These are phyloP conservation scores for Mycena alexandri DNA, from an alignment of 768 basidiomycete species.

Conservation along the genomic window DNA sequence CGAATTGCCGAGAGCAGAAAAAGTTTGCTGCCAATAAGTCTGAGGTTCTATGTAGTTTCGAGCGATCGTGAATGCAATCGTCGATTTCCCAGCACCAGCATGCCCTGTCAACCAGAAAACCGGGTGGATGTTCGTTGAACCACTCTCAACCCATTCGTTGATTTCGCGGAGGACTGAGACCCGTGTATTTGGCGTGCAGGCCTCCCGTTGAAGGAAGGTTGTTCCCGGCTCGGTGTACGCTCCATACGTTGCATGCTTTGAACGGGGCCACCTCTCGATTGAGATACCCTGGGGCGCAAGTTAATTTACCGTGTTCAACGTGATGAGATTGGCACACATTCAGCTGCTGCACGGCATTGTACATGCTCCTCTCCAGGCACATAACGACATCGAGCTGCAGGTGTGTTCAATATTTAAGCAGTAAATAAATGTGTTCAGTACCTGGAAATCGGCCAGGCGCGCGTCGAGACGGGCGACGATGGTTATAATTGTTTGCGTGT, in stretches of 20 bases:
- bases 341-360: background rate
- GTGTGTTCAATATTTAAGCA: background rate
- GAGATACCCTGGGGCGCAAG: background rate
- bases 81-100: slow-evolving; percentile 37
- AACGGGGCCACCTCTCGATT: slow-evolving; percentile 4
- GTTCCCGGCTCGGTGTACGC: background rate
- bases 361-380: slow-evolving; percentile 1
- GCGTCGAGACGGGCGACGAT: slow-evolving; percentile 5
- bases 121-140: slow-evolving; percentile 34
- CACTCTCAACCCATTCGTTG: slow-evolving; percentile 42
- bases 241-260: slow-evolving; percentile 9
- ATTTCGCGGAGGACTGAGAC: slow-evolving; percentile 40
- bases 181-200: slow-evolving; percentile 45
- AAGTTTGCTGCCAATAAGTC: slow-evolving; percentile 44
- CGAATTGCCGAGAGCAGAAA: slow-evolving; percentile 45
- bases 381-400: background rate
- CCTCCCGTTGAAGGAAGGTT: background rate
- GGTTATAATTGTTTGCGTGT: slow-evolving; percentile 30
- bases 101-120: slow-evolving; percentile 9
- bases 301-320: background rate
- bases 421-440: background rate
- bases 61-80: slow-evolving; percentile 44
- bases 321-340: slow-evolving; percentile 1
- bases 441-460: slow-evolving; percentile 35
- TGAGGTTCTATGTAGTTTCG: slow-evolving; percentile 25